phyloP scores from a whole-genome alignment of 495 filamentous ascomycete genomes.

The Daldinia decipiens region DNA sequence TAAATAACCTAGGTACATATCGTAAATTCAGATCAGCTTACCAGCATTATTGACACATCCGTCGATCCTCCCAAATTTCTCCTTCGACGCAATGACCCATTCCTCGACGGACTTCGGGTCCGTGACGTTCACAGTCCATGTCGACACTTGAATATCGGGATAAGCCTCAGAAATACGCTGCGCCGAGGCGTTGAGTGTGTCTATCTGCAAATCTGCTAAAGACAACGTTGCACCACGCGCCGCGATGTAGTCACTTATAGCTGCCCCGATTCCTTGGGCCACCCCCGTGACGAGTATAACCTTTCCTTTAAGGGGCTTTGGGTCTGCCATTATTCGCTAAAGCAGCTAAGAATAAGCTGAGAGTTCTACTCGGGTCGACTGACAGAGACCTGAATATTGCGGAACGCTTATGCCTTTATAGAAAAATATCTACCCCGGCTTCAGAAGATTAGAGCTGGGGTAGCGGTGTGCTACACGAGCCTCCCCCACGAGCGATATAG shows the following conservation, averaged over 20 bases:
- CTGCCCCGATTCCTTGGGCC: conserved; percentile 61
- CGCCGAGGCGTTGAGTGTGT: conserved; percentile 44
- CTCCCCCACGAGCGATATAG: too few species aligned
- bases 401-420: background rate
- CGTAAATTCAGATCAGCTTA: background rate
- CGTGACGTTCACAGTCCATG: conserved; percentile 25
- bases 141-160: conserved; percentile 27
- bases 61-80: conserved; percentile 33
- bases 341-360: background rate
- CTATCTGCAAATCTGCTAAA: conserved; percentile 55
- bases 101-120: conserved; percentile 31
- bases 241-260: conserved; percentile 57
- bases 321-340: conserved; percentile 23
- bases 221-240: conserved; percentile 59
- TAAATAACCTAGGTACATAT: background rate
- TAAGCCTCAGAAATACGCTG: conserved; percentile 14
- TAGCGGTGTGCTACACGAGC: too few species aligned
- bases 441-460: background rate
- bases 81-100: conserved; percentile 34
- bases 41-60: conserved; percentile 40
- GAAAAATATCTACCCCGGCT: background rate
- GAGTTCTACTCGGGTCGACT: background rate
- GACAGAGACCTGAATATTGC: background rate
- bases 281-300: conserved; percentile 63
- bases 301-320: conserved; percentile 46